Percentiles rank a stretch among this genome's conserved stretches.
Evolutionary conservation across 2,329 filamentous ascomycete species (phyloP).

Genomic region (Hypoxylon sp.): DNA sequence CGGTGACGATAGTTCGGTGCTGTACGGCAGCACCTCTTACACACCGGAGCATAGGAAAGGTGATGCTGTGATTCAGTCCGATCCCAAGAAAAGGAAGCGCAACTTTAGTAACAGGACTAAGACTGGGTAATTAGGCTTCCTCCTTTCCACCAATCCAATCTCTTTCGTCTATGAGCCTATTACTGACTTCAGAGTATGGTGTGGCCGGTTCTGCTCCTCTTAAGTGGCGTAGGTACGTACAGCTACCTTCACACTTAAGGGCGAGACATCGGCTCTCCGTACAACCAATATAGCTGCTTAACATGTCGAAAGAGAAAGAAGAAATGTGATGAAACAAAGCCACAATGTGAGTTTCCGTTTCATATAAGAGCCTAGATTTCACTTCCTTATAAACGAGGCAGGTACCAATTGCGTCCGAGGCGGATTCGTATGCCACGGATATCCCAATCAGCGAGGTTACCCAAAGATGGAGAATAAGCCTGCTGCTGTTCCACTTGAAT

Average conservation of each 20-base stretch:
- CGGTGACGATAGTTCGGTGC: slow-evolving; percentile 63
- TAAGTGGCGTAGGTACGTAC: slow-evolving; percentile 17
- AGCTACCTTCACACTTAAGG: slow-evolving; percentile 24
- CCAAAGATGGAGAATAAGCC: slow-evolving; percentile 80
- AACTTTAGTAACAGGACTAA: slow-evolving; percentile 97
- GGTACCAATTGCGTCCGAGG: slow-evolving; percentile 92
- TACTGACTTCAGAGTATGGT: slow-evolving; percentile 39
- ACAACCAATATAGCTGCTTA: slow-evolving; percentile 68
- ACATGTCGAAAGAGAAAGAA: slow-evolving; percentile 95
- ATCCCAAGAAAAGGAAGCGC: slow-evolving; percentile 78
- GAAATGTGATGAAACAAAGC: slow-evolving; percentile 96
- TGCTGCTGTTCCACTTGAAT: slow-evolving; percentile 80
- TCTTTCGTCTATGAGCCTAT: slow-evolving; percentile 22
- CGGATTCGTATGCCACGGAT: slow-evolving; percentile 91
- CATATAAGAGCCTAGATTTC: slow-evolving; percentile 3
- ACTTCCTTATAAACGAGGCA: slow-evolving; percentile 55
- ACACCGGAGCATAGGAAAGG: slow-evolving; percentile 60
- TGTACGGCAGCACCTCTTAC: slow-evolving; percentile 58
- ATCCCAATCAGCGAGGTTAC: slow-evolving; percentile 85
- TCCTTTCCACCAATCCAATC: background rate
- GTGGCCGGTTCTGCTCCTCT: slow-evolving; percentile 33
- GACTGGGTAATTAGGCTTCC: slow-evolving; percentile 61
- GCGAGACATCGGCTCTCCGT: slow-evolving; percentile 59
- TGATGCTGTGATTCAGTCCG: slow-evolving; percentile 66
- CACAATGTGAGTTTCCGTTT: slow-evolving; percentile 78